Evolutionary conservation across 2,329 filamentous ascomycete species (phyloP).

Genomic region (Sarocladium brachiariae): DNA sequence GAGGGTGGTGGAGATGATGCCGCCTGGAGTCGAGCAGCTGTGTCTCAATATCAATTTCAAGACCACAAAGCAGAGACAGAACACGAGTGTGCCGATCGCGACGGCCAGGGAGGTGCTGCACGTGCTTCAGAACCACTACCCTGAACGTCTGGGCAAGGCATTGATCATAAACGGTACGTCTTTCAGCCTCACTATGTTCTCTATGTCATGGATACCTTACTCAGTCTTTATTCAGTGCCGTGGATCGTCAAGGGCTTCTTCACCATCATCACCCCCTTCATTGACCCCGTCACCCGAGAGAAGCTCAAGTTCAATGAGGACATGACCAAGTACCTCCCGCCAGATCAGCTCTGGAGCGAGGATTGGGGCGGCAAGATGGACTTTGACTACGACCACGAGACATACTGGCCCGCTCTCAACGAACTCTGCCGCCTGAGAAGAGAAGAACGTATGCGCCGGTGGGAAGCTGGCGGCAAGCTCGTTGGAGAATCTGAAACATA

Average conservation of each 20-base stretch:
- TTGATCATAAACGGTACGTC: constrained; percentile 77
- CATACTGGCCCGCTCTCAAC: constrained; percentile 84
- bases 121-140: constrained; percentile 94
- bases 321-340: constrained; percentile 72
- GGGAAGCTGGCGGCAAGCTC: constrained; percentile 71
- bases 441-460: constrained; percentile 58
- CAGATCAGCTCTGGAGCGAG: constrained; percentile 73
- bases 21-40: constrained; percentile 77
- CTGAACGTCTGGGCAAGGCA: constrained; percentile 81
- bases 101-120: constrained; percentile 78
- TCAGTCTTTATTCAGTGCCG: constrained; percentile 51
- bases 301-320: constrained; percentile 99
- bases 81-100: constrained; percentile 64
- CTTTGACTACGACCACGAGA: constrained; percentile 83
- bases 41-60: constrained; percentile 91
- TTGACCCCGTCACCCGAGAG: constrained; percentile 85
- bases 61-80: constrained; percentile 65
- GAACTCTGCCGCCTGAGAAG: constrained; percentile 61
- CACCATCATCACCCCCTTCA: constrained; percentile 92
- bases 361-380: constrained; percentile 70
- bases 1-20: constrained; percentile 79
- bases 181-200: background rate
- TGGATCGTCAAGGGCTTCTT: constrained; percentile 93
- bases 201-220: no score
- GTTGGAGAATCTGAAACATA: constrained; percentile 86